Evolutionary conservation across 495 filamentous ascomycete genomes (phyloP).

Genomic region (Letharia lupina): DNA sequence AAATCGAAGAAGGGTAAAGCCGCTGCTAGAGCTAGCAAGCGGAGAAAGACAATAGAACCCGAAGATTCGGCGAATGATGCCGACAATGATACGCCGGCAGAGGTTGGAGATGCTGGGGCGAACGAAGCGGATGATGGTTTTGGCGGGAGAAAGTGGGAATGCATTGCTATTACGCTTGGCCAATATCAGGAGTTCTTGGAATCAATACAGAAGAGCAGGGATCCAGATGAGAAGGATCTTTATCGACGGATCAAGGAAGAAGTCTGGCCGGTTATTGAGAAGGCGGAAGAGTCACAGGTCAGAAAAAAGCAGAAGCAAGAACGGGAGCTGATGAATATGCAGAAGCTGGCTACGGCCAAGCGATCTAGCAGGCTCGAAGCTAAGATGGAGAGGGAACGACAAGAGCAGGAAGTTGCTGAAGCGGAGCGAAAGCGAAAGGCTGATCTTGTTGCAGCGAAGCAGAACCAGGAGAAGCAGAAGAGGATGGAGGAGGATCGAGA

Average conservation of each 20-base stretch:
- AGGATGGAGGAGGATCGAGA: slow-evolving; percentile 70
- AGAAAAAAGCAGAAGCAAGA: slow-evolving; percentile 61
- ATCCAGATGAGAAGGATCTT: slow-evolving; percentile 73
- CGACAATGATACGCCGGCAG: slow-evolving; percentile 33
- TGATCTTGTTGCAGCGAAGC: slow-evolving; percentile 57
- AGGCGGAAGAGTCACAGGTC: slow-evolving; percentile 66
- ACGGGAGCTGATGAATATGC: slow-evolving; percentile 69
- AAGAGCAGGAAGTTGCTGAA: slow-evolving; percentile 61
- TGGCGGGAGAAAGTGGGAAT: slow-evolving; percentile 79
- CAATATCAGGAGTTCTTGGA: slow-evolving; percentile 69
- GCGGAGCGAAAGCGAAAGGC: slow-evolving; percentile 60
- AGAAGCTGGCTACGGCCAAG: slow-evolving; percentile 87
- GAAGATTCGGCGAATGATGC: slow-evolving; percentile 49
- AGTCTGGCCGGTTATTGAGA: slow-evolving; percentile 73
- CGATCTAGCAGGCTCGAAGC: slow-evolving; percentile 78
- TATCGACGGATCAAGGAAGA: slow-evolving; percentile 60
- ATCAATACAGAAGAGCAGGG: slow-evolving; percentile 60
- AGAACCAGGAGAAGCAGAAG: slow-evolving; percentile 58
- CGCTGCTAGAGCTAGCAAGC: slow-evolving; percentile 60
- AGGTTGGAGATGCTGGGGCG: slow-evolving; percentile 34
- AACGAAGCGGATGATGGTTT: slow-evolving; percentile 45
- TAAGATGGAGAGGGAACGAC: slow-evolving; percentile 68
- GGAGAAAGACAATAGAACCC: slow-evolving; percentile 52
- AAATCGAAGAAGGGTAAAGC: slow-evolving; percentile 67
- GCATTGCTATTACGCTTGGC: slow-evolving; percentile 67